Evolutionary conservation across 495 filamentous ascomycete genomes (phyloP).

Genomic region (Aspergillus diversus): DNA sequence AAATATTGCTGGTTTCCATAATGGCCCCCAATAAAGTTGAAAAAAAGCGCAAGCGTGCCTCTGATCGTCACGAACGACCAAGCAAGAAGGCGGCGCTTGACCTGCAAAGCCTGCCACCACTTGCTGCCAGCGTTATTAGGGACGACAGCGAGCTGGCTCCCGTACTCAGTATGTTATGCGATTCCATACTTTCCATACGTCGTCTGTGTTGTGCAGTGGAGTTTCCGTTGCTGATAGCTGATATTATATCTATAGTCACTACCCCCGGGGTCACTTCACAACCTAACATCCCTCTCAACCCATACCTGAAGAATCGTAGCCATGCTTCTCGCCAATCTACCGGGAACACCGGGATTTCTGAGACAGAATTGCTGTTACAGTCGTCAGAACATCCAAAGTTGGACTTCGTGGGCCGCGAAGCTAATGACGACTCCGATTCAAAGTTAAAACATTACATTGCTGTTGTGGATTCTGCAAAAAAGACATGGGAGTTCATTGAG

Average conservation of each 20-base stretch:
- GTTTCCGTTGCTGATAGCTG: background rate
- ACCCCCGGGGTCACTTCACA: slow-evolving; percentile 68
- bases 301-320: slow-evolving; percentile 62
- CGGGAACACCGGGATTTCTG: slow-evolving; percentile 46
- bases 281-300: slow-evolving; percentile 58
- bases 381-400: slow-evolving; percentile 75
- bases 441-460: slow-evolving; percentile 85
- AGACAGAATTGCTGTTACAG: slow-evolving; percentile 73
- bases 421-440: slow-evolving; percentile 63
- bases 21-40: slow-evolving; percentile 59
- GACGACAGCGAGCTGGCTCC: slow-evolving; percentile 63
- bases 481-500: slow-evolving; percentile 73
- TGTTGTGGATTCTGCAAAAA: slow-evolving; percentile 74
- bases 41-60: slow-evolving; percentile 75
- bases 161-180: slow-evolving; percentile 60
- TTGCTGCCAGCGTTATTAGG: slow-evolving; percentile 61
- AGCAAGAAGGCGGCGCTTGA: slow-evolving; percentile 68
- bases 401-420: slow-evolving; percentile 81
- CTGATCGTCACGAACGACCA: slow-evolving; percentile 55
- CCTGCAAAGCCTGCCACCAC: slow-evolving; percentile 41
- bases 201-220: background rate
- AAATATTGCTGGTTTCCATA: slow-evolving; percentile 14
- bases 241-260: slow-evolving; percentile 52
- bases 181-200: background rate
- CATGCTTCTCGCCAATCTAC: slow-evolving; percentile 40